Evolutionary conservation across 768 basidiomycete species (phyloP).

Genomic region (Lactarius akahatsu): DNA sequence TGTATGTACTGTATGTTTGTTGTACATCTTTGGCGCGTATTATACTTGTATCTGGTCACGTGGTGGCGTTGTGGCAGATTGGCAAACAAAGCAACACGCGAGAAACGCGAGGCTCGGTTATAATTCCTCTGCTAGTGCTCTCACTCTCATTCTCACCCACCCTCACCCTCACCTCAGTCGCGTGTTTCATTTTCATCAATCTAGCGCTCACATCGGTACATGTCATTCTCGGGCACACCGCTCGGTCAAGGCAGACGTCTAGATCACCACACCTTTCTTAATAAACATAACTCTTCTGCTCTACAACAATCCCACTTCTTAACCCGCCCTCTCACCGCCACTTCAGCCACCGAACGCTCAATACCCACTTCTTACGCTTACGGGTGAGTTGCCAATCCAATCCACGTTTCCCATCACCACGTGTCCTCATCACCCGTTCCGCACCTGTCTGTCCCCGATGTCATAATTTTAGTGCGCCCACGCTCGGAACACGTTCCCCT

Average conservation of each 20-base stretch:
- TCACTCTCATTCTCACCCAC: neutral
- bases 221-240: constrained; percentile 86
- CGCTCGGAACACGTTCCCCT: constrained; percentile 57
- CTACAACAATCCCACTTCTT: constrained; percentile 36
- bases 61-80: constrained; percentile 5
- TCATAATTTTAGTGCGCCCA: constrained; percentile 48
- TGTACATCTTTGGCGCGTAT: neutral
- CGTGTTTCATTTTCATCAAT: constrained; percentile 18
- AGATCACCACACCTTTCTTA: constrained; percentile 76
- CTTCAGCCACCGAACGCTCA: constrained; percentile 35
- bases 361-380: constrained; percentile 65
- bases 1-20: neutral
- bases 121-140: neutral
- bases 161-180: constrained; percentile 3
- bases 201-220: constrained; percentile 40
- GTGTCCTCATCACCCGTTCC: constrained; percentile 29
- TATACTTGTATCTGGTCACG: neutral
- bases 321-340: constrained; percentile 34
- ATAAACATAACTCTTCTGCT: constrained; percentile 44
- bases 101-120: constrained; percentile 15
- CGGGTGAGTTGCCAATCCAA: constrained; percentile 49
- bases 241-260: constrained; percentile 84
- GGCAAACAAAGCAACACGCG: constrained; percentile 27
- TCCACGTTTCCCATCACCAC: constrained; percentile 31
- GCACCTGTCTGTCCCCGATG: constrained; percentile 25